Conservation (phyloP, 192 early-diverging fungal genomes). For the Backusella luteola region DNA sequence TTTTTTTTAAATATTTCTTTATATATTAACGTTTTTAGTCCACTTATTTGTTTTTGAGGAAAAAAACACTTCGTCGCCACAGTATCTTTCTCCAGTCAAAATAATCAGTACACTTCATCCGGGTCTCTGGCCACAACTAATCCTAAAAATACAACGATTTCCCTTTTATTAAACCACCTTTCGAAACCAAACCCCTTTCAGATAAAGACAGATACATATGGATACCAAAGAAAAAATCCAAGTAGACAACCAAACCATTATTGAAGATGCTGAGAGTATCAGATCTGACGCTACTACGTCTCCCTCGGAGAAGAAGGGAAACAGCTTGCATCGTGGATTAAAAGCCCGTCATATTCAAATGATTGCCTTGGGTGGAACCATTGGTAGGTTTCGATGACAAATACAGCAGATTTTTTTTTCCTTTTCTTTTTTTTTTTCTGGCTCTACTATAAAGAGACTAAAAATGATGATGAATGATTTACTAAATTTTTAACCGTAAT, state of each 20-base stretch:
- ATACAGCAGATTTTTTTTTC: neutral
- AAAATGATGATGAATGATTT: neutral
- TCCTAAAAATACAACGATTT: neutral
- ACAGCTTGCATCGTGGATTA: constrained; percentile 19
- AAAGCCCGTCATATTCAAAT: constrained; percentile 38
- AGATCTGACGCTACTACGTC: neutral
- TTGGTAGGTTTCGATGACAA: constrained; percentile 38
- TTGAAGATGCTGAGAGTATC: constrained; percentile 13
- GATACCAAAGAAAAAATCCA: constrained; percentile 9
- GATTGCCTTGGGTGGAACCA: constrained; percentile 39
- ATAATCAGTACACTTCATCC: constrained; percentile 3
- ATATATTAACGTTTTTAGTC: neutral
- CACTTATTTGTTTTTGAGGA: neutral
- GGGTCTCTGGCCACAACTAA: constrained; percentile 29
- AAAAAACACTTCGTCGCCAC: neutral
- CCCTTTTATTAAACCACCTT: neutral
- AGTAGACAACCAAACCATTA: neutral
- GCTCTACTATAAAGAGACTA: neutral
- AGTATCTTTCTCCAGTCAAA: neutral
- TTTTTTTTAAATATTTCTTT: neutral
- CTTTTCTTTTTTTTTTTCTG: neutral
- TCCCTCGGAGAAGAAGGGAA: neutral
- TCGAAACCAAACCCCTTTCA: neutral
- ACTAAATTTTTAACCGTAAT: neutral
- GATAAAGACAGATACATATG: constrained; percentile 3